Evolutionary conservation across 192 early-diverging fungal genomes (phyloP).

Genomic region (Thamnidium elegans): DNA sequence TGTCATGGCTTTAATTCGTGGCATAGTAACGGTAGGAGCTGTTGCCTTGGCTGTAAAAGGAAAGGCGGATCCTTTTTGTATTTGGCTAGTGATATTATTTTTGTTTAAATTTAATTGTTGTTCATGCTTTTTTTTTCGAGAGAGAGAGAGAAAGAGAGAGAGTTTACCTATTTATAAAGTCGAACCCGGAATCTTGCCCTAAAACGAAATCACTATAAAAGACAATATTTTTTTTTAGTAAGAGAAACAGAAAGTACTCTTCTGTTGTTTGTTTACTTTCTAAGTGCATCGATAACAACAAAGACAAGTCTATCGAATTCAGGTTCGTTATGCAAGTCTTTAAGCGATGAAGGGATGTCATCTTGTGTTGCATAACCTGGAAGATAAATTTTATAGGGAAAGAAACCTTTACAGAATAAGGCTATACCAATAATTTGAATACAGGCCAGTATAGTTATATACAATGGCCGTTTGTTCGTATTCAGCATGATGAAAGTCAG

Average conservation of each 20-base stretch:
- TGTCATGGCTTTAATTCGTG: constrained; percentile 76
- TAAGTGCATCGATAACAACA: constrained; percentile 71
- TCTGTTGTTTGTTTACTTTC: constrained; percentile 44
- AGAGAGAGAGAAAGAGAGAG: background rate
- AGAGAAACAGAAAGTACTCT: no score
- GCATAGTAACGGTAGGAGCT: constrained; percentile 78
- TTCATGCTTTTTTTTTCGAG: background rate
- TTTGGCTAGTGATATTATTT: constrained; percentile 40
- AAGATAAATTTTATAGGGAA: constrained; percentile 72
- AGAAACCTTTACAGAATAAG: constrained; percentile 71
- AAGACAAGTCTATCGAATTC: constrained; percentile 60
- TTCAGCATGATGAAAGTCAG: background rate
- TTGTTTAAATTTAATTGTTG: background rate
- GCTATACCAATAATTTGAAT: constrained; percentile 61
- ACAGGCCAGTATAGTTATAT: constrained; percentile 15
- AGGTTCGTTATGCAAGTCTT: constrained; percentile 20
- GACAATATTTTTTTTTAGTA: background rate
- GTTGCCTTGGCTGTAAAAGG: constrained; percentile 53
- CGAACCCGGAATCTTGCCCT: constrained; percentile 61
- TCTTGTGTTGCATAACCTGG: constrained; percentile 55
- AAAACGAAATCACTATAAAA: constrained; percentile 65
- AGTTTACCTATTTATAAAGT: constrained; percentile 55
- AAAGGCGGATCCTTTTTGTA: constrained; percentile 42
- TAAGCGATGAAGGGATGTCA: constrained; percentile 28
- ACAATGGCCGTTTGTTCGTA: constrained; percentile 3